Percentiles rank a stretch among this genome's conserved stretches.
These are phyloP conservation scores for Ustilago vetiveriae DNA, from an alignment of 1,284 basidiomycete species.

Conservation along the genomic window DNA sequence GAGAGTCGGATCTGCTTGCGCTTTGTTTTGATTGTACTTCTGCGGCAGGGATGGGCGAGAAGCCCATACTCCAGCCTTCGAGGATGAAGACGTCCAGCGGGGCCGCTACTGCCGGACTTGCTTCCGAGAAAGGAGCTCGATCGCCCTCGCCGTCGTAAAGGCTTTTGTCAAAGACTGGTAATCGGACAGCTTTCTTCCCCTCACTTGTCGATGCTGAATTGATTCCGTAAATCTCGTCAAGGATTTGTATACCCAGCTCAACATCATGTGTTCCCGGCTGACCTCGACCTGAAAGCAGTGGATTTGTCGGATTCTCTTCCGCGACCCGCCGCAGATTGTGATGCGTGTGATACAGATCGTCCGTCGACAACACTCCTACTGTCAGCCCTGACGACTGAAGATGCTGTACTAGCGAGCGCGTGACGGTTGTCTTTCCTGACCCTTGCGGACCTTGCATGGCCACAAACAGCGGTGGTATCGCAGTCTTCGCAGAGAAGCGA, in stretches of 20 bases:
- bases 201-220: background rate
- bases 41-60: constrained; percentile 12
- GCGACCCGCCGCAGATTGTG: constrained; percentile 20
- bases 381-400: constrained; percentile 4
- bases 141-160: constrained; percentile 35
- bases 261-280: constrained; percentile 46
- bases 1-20: constrained; percentile 1
- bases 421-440: constrained; percentile 41
- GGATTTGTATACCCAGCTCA: constrained; percentile 9
- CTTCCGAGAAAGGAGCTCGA: constrained; percentile 5
- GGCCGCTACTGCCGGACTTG: constrained; percentile 2
- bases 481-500: background rate
- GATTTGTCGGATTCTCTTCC: constrained; percentile 25
- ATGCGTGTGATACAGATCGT: constrained; percentile 40
- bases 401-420: constrained; percentile 15
- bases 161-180: constrained; percentile 44
- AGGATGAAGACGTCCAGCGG: constrained; percentile 41
- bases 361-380: constrained; percentile 27
- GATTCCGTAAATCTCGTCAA: constrained; percentile 18
- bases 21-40: constrained; percentile 14
- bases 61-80: constrained; percentile 50
- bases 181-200: background rate
- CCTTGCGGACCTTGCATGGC: constrained; percentile 51
- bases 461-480: constrained; percentile 27
- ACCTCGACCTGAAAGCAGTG: constrained; percentile 30